phyloP scores from a whole-genome alignment of 768 basidiomycete species.

The Suillus hirtellus region DNA sequence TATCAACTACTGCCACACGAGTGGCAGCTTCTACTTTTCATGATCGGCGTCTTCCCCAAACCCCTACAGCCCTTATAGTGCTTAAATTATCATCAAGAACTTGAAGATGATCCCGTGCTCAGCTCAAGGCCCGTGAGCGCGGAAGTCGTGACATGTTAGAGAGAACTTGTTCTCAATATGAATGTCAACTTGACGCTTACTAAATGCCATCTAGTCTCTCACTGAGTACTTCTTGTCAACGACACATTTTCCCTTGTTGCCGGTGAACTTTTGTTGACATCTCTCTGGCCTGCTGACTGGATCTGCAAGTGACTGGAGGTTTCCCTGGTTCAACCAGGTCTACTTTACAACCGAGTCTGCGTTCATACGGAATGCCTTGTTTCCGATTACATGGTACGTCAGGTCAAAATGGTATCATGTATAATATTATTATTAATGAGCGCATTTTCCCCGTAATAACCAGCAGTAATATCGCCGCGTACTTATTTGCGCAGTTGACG shows the following conservation, averaged over 20 bases:
- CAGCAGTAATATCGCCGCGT: not conserved
- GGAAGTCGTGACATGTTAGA: not conserved
- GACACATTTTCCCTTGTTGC: not conserved
- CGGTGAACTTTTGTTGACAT: conserved; percentile 4
- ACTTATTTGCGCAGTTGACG: conserved; percentile 4
- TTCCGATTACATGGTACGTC: not conserved
- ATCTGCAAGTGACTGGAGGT: not conserved
- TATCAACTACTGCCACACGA: not conserved
- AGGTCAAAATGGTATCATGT: not conserved
- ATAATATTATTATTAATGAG: not conserved
- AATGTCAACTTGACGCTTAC: not conserved
- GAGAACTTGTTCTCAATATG: not conserved
- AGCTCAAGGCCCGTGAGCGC: not conserved
- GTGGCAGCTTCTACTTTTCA: not conserved
- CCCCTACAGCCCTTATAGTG: not conserved
- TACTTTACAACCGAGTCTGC: not conserved
- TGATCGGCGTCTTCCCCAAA: not conserved
- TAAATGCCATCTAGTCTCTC: not conserved
- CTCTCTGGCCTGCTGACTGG: not conserved
- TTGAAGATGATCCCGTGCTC: not conserved
- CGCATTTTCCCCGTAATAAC: not conserved
- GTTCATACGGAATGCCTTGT: conserved; percentile 6
- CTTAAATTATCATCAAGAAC: not conserved
- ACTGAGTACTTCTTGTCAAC: not conserved
- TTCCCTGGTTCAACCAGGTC: not conserved